These are phyloP conservation scores for Polytrichum formosum DNA, from an alignment of 225 moss, liverwort and hornwort genomes.

Conservation along the genomic window DNA sequence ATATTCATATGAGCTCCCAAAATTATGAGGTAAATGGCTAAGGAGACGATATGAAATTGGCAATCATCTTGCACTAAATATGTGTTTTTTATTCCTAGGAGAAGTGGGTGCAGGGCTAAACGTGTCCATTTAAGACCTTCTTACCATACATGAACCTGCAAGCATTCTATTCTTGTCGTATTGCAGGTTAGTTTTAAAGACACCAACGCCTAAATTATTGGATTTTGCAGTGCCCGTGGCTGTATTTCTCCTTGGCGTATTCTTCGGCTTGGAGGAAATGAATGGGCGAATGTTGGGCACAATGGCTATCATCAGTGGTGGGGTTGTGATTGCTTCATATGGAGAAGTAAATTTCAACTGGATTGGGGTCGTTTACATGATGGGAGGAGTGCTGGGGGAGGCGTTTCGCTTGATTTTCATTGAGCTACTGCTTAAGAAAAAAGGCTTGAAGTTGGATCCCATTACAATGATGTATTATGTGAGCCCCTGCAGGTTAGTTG, in stretches of 20 bases:
- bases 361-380: conserved; percentile 68
- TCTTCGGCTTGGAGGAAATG: conserved; percentile 58
- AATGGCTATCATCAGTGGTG: conserved; percentile 62
- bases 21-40: too few species aligned
- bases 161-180: too few species aligned
- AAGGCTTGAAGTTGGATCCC: conserved; percentile 63
- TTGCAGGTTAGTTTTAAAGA: too few species aligned
- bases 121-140: too few species aligned
- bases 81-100: too few species aligned
- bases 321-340: conserved; percentile 57
- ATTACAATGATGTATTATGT: conserved; percentile 72
- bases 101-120: too few species aligned
- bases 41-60: too few species aligned
- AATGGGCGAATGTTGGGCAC: conserved; percentile 56
- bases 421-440: conserved; percentile 58
- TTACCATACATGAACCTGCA: too few species aligned
- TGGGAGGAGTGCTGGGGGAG: conserved; percentile 66
- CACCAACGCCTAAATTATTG: not conserved
- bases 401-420: conserved; percentile 67
- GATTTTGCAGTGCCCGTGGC: conserved; percentile 64
- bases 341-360: conserved; percentile 69
- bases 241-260: conserved; percentile 55
- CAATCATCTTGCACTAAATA: too few species aligned
- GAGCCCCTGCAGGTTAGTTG: conserved; percentile 65
- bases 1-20: too few species aligned